Base-by-base conservation (phyloP, 371 early-diverging fungal species). In the Coemansia sp. region DNA sequence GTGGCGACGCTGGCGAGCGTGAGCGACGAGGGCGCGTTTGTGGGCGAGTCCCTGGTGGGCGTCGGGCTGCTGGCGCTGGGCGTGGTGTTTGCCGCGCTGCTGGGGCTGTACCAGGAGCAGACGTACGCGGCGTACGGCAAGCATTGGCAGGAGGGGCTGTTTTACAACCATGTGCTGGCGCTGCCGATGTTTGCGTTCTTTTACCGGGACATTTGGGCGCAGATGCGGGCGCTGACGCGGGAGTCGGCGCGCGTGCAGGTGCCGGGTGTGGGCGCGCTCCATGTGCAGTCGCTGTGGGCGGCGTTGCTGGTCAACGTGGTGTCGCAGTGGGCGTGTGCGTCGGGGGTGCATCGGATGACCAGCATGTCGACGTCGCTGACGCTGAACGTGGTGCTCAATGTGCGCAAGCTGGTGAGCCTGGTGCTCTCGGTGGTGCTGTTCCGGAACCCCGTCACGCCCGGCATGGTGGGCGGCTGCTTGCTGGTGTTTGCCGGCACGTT, bases 81-180 rank as follows among this genome's bases (percentile, higher is more conserved):
- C 5, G 83, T 95, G 78, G 63, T 92, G 9, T 62, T 93, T 16
- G 87, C 93, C 2, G 89, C 92, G 42, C 65, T 90, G 30, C 84
- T 95, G 78, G 95, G 95, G 0, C 78, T 93, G 38, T 82, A 86
- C 45, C 95, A 95, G 71, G 94, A 95, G 67, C 61, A 82, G 0
- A 91, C 91, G 4, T 94, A 94, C 62, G 75, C 77, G 20, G 86
- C 83, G 55, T 93, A 91, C 62, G 91, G 93, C 13, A 86, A 89
- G 31, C 85, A 90, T 50, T 95, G 95, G 95, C 82, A 90, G 32
- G 95, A 95, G 70, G 92, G 91, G 0, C 75, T 95, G 40, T 95
- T 95, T 66, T 95, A 93, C 64, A 90, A 90, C 85, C 95, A 95
- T 69, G 80, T 87, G 41, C 70, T 93, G 36, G 89, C 89, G 0